phyloP scores from a whole-genome alignment of 1,284 basidiomycete species.

The Athelia psychrophila region DNA sequence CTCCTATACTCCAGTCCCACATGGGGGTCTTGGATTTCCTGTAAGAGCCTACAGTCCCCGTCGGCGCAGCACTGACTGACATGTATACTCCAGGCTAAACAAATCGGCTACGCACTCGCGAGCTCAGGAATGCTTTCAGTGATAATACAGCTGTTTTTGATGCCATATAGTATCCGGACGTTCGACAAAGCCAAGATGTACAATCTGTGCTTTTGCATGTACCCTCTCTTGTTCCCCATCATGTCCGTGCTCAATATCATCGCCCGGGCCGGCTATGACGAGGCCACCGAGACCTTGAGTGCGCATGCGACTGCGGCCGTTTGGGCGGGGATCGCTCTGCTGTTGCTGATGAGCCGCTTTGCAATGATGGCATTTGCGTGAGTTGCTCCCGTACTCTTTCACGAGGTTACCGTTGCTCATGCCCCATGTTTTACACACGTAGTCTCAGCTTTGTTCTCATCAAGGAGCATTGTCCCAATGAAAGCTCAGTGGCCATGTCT shows the following conservation, averaged over 20 bases:
- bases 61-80: slow-evolving; percentile 4
- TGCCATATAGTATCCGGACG: slow-evolving; percentile 43
- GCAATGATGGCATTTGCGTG: slow-evolving; percentile 40
- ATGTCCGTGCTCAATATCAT: slow-evolving; percentile 44
- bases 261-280: slow-evolving; percentile 28
- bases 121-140: slow-evolving; percentile 40
- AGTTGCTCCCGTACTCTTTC: slow-evolving; percentile 10
- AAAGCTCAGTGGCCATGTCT: slow-evolving; percentile 51
- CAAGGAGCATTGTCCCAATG: slow-evolving; percentile 51
- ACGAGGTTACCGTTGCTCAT: background rate
- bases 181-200: slow-evolving; percentile 43
- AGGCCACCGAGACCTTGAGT: slow-evolving; percentile 19
- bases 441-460: slow-evolving; percentile 62
- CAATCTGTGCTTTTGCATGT: slow-evolving; percentile 42
- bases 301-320: slow-evolving; percentile 21
- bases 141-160: slow-evolving; percentile 40
- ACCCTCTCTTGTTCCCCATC: slow-evolving; percentile 40
- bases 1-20: slow-evolving; percentile 56
- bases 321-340: slow-evolving; percentile 41
- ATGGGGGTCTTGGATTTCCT: slow-evolving; percentile 56
- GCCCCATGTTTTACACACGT: too few relatives aligned
- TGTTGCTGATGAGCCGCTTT: slow-evolving; percentile 36
- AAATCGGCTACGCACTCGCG: slow-evolving; percentile 61
- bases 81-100: slow-evolving; percentile 39
- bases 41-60: slow-evolving; percentile 38